Percentiles rank a stretch among this genome's conserved stretches.
phyloP scores from a whole-genome alignment of 495 filamentous ascomycete species.

The Xylaria scruposa region DNA sequence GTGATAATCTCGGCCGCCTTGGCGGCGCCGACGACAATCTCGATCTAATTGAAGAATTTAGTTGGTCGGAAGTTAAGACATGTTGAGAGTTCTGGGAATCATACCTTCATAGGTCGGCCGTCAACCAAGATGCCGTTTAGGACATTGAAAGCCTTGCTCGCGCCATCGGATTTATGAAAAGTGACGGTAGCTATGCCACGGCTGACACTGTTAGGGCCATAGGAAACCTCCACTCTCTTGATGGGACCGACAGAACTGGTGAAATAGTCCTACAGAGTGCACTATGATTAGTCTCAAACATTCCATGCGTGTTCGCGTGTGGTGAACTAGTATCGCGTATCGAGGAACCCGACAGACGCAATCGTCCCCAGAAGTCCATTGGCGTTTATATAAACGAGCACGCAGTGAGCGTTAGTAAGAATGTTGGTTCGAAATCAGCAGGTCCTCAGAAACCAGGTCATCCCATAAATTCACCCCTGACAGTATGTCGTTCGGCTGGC shows the following conservation, averaged over 20 bases:
- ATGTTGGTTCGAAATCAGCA: constrained; percentile 22
- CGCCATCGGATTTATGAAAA: constrained; percentile 78
- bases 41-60: constrained; percentile 66
- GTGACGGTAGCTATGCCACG: constrained; percentile 76
- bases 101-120: constrained; percentile 86
- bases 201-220: constrained; percentile 89
- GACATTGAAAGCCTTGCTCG: constrained; percentile 78
- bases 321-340: constrained; percentile 36
- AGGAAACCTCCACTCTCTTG: constrained; percentile 85
- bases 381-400: constrained; percentile 67
- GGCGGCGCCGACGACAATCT: constrained; percentile 82
- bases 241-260: constrained; percentile 84
- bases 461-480: neutral
- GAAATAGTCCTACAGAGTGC: constrained; percentile 89
- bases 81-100: neutral
- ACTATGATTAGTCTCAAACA: constrained; percentile 42
- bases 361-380: constrained; percentile 26
- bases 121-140: constrained; percentile 90
- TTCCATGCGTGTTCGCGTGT: constrained; percentile 34
- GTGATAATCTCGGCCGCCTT: constrained; percentile 67
- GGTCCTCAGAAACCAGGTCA: constrained; percentile 16
- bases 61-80: neutral
- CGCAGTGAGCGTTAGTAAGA: constrained; percentile 66
- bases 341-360: constrained; percentile 24
- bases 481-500: constrained; percentile 20